Conservation (phyloP, 345 rosid genomes). For the Leavenworthia alabamica region DNA sequence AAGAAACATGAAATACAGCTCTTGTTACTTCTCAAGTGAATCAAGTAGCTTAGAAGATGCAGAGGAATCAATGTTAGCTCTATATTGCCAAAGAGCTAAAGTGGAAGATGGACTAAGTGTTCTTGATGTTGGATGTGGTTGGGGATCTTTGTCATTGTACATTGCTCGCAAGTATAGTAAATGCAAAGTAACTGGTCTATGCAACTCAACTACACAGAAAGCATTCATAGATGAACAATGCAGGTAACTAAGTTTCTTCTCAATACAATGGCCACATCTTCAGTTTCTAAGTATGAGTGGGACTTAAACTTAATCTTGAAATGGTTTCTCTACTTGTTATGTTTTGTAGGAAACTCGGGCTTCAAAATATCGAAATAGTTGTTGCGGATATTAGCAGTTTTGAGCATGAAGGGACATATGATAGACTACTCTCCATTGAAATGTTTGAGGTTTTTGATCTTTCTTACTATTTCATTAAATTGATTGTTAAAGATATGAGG, state of each 20-base stretch:
- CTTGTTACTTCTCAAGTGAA: slow-evolving; percentile 61
- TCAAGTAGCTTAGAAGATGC: slow-evolving; percentile 66
- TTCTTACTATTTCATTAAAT: neutral
- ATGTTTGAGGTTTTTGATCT: slow-evolving; percentile 67
- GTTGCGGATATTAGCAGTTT: slow-evolving; percentile 75
- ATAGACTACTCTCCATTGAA: slow-evolving; percentile 66
- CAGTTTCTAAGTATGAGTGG: too few species aligned
- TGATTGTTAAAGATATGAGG: neutral
- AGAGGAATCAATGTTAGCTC: slow-evolving; percentile 65
- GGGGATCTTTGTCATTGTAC: slow-evolving; percentile 80
- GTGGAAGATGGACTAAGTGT: slow-evolving; percentile 67
- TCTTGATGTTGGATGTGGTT: slow-evolving; percentile 87
- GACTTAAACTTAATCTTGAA: neutral
- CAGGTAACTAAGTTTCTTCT: slow-evolving; percentile 35
- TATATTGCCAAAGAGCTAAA: slow-evolving; percentile 62
- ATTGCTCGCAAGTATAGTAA: slow-evolving; percentile 58
- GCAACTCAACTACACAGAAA: slow-evolving; percentile 80
- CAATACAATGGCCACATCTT: too few species aligned
- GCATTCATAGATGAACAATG: slow-evolving; percentile 56
- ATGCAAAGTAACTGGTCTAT: slow-evolving; percentile 71
- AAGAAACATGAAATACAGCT: slow-evolving; percentile 68
- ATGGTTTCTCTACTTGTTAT: neutral
- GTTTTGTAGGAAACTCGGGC: slow-evolving; percentile 56
- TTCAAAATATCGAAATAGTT: slow-evolving; percentile 63
- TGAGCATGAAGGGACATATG: slow-evolving; percentile 69